A percentile compares a stretch with the other conserved stretches of the same genome.
These are phyloP conservation scores for Acer saccharum DNA, from an alignment of 345 rosid genomes.

Conservation along the genomic window DNA sequence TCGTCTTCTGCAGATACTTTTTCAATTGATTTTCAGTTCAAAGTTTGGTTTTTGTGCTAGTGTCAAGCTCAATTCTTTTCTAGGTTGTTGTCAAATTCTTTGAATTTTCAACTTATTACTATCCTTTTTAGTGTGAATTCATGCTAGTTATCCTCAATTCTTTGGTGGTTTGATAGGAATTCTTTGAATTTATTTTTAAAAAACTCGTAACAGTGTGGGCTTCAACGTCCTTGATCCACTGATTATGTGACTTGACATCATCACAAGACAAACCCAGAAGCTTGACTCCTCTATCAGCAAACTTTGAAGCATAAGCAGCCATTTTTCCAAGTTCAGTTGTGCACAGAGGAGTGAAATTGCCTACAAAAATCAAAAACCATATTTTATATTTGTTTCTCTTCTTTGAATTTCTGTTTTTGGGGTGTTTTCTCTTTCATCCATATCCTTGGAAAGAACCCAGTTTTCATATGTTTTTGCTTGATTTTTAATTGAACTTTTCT, in stretches of 20 bases:
- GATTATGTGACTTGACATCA: constrained; percentile 57
- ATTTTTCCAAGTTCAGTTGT: constrained; percentile 78
- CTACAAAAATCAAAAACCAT: constrained; percentile 42
- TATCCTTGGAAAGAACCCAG: neutral
- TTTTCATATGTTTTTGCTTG: neutral
- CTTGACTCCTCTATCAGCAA: constrained; percentile 61
- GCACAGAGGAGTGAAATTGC: constrained; percentile 83
- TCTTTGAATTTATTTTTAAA: too few relatives aligned
- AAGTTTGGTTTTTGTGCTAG: too few relatives aligned
- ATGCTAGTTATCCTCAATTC: too few relatives aligned
- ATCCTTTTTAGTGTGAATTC: too few relatives aligned
- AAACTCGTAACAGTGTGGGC: constrained; percentile 48
- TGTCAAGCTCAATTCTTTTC: too few relatives aligned
- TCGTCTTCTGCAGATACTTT: too few relatives aligned
- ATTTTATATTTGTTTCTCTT: neutral
- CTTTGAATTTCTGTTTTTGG: neutral
- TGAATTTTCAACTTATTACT: too few relatives aligned
- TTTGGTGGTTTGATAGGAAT: too few relatives aligned
- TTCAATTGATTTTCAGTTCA: too few relatives aligned
- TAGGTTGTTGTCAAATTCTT: too few relatives aligned
- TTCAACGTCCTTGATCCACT: constrained; percentile 79
- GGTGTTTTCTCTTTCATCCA: neutral
- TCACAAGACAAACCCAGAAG: constrained; percentile 82
- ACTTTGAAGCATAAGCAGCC: constrained; percentile 53
- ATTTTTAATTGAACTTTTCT: neutral